Base-by-base conservation (phyloP, 2,329 filamentous ascomycete species). In the Clonostachys byssicola region DNA sequence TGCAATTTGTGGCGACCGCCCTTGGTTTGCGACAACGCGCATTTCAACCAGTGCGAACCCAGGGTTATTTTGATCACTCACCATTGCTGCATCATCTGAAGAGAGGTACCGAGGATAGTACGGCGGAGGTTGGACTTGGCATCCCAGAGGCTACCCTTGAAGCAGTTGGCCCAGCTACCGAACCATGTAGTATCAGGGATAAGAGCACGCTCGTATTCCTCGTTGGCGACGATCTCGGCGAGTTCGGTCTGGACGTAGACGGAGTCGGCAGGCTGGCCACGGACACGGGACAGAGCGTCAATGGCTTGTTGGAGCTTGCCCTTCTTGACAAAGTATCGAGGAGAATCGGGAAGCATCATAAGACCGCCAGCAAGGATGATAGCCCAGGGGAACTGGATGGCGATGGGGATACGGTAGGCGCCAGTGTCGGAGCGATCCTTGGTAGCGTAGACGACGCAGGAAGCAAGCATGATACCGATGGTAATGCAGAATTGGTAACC, bases 401-500 rank as follows among this genome's bases (percentile, higher is more conserved):
- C 81, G 57, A 95, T 91, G 47, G 88, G 86, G 50, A 95, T 90
- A 54, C 89, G 86, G 76, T 91, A 94, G 3, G 83, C 81, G 53
- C 78, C 78, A 8, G 80, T 82, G 65, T 86, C 80, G 14, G 56
- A 61, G 54, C 78, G 75, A 55, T 82, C 59, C 66, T 89, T 67
- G 48, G 85, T 88, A 45, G 67, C 84, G 64, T 94, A 91, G 67
- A 86, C 81, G 57, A 94, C 81, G 56, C 82, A 83, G 2, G 87
- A 80, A 18, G 88, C 88, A 50, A 92, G 68, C 63, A 92, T 73
- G 53, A 94, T 72, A 68, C 89, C 89, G 53, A 92, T 78, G 51
- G 88, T 92, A 65, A 92, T 85, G 65, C 83, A 89, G 75, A 91
- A 91, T 63, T 92, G 88, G 72, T 92, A 92, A 5, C 86, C 86